Percentiles rank a stretch among this genome's conserved stretches.
phyloP scores from a whole-genome alignment of 139 green algal genomes.

The Coccomyxa sp. region DNA sequence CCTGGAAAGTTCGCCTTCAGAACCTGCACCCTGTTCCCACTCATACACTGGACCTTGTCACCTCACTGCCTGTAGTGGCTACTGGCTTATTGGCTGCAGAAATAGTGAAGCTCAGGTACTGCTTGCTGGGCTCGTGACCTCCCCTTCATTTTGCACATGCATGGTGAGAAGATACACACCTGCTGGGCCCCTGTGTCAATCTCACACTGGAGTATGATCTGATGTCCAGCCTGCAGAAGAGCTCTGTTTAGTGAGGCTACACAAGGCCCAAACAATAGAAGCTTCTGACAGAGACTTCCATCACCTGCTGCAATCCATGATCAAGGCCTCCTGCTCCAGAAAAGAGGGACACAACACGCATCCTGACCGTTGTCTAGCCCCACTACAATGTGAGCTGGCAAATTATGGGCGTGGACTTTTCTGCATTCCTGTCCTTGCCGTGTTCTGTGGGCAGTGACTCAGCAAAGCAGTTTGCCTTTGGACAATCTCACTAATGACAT shows the following conservation, averaged over 20 bases:
- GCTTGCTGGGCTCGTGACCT: not conserved
- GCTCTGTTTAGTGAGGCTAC: not conserved
- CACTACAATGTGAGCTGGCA: too few species aligned
- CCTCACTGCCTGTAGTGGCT: not conserved
- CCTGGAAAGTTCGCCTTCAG: slow-evolving; percentile 42
- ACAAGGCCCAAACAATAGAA: not conserved
- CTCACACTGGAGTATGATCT: slow-evolving; percentile 83
- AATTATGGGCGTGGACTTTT: too few species aligned
- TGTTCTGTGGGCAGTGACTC: too few species aligned
- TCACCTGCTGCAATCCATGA: slow-evolving; percentile 63
- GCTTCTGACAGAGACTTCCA: not conserved
- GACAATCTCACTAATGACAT: too few species aligned
- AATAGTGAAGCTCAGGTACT: not conserved
- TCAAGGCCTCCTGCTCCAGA: slow-evolving; percentile 69
- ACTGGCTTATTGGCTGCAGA: not conserved
- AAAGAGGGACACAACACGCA: slow-evolving; percentile 65
- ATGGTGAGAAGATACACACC: slow-evolving; percentile 22
- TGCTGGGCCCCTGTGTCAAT: slow-evolving; percentile 72
- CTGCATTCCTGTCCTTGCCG: too few species aligned
- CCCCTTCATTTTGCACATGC: not conserved
- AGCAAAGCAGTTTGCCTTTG: too few species aligned
- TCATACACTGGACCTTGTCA: not conserved
- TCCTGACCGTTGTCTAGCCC: too few species aligned
- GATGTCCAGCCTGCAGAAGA: slow-evolving; percentile 64
- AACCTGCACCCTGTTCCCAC: not conserved